These are phyloP conservation scores for Verticillium albo-atrum DNA, from an alignment of 2,329 filamentous ascomycete species.

Conservation along the genomic window DNA sequence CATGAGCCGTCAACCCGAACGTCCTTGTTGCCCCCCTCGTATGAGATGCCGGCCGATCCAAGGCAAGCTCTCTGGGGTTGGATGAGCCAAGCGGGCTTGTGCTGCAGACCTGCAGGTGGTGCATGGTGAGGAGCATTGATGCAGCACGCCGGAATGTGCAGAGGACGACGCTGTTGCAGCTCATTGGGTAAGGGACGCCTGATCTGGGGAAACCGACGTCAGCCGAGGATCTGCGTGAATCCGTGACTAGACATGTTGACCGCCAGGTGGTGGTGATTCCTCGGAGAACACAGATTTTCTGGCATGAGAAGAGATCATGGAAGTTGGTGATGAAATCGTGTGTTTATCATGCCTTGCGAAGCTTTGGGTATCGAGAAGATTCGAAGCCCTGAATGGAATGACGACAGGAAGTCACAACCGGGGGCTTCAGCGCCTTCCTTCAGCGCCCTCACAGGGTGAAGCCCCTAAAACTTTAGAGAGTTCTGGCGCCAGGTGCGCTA, in stretches of 20 bases:
- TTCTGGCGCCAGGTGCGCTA: background rate
- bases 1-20: background rate
- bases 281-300: background rate
- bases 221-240: background rate
- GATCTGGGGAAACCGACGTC: slow-evolving; percentile 1
- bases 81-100: background rate
- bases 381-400: background rate
- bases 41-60: slow-evolving; percentile 1
- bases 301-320: background rate
- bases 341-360: no score
- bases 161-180: background rate
- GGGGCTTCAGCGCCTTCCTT: background rate
- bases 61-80: background rate
- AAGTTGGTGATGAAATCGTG: no score
- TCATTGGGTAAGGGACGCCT: background rate
- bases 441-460: background rate
- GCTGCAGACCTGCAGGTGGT: background rate
- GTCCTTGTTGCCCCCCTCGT: background rate
- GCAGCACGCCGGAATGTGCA: background rate
- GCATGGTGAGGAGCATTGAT: background rate
- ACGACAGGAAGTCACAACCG: background rate
- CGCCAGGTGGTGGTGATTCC: background rate
- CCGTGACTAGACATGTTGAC: background rate
- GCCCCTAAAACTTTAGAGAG: background rate
- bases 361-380: no score